phyloP scores from a whole-genome alignment of 345 rosid species.

The Rhodamnia rubescens region DNA sequence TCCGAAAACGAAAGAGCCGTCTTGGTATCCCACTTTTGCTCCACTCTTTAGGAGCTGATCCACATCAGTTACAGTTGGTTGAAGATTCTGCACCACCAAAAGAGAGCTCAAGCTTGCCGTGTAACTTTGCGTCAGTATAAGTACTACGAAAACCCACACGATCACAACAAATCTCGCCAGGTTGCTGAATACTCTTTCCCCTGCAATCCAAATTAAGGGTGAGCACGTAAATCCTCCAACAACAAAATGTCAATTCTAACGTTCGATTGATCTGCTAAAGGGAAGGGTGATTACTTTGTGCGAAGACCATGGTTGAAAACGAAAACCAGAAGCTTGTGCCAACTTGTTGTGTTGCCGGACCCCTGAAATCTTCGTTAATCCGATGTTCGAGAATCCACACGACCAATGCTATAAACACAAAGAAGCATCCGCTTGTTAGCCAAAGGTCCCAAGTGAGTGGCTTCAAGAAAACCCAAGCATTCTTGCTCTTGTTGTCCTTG shows the following conservation, averaged over 20 bases:
- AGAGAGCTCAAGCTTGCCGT: neutral
- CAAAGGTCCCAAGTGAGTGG: neutral
- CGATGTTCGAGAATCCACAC: neutral
- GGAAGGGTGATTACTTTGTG: neutral
- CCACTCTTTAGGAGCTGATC: neutral
- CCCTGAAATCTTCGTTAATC: neutral
- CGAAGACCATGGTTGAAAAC: neutral
- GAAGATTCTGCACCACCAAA: neutral
- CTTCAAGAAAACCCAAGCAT: neutral
- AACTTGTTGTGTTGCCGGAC: neutral
- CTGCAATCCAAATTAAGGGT: neutral
- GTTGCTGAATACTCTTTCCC: neutral
- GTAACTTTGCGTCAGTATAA: neutral
- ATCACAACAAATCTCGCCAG: neutral
- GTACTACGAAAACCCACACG: neutral
- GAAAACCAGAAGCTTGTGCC: neutral
- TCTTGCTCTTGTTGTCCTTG: neutral
- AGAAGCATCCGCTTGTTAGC: neutral
- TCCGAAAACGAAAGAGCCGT: fast-evolving
- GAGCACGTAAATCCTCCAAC: neutral
- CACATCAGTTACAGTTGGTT: neutral
- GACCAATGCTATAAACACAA: neutral
- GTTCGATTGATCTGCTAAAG: neutral
- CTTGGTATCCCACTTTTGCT: fast-evolving
- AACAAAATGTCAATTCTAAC: neutral